Evolutionary conservation across 1,284 basidiomycete species (phyloP), one percentile per base, ranked within the genome.

Genomic region (Boletus smithii): DNA sequence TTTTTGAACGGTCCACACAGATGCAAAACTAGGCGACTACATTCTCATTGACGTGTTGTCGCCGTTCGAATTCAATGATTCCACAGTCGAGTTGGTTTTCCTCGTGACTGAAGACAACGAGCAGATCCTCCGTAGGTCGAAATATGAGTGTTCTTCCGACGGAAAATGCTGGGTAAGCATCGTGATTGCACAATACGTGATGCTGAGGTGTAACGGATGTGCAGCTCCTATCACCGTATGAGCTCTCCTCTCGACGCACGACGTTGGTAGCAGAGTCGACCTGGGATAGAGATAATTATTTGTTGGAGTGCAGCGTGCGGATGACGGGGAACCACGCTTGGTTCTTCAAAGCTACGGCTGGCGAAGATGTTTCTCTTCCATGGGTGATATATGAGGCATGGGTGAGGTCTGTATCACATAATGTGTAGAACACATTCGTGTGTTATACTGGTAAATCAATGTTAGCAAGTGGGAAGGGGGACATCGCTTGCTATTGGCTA

Each of bases 311-410:
- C 52, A 72, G 64, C 41, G 53, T 67, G 24, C 58, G 50, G 32
- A 60, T 57, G 53, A 32, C 40, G 8, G 53, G 45, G 24, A 43
- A 20, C 24, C 36, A 40, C 16, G 66, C 62, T 44, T 66, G 69
- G 36, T 69, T 66, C 48, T 73, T 76, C 55, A 68, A 67, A 47
- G 63, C 61, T 16, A 59, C 61, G 31, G 62, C 71, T 18, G 45
- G 54, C 24, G 57, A 61, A 35, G 62, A 70, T 41, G 54, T 64
- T 42, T 45, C 57, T 26, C 56, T 61, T 33, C 57, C 57, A n/a
- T 80, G 77, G 76, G 59, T 57, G 44, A 54, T 81, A 39, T 62
- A 72, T 49, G 79, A 77, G 53, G 58, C 78, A 11, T 80, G 73
- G 74, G 50, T 73, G 45, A 66, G 70, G 48, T 67, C 48, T 18